Percentiles rank a stretch among this genome's conserved stretches.
These are phyloP conservation scores for Deinandra increscens DNA, from an alignment of 129 eudicot species.

Conservation along the genomic window DNA sequence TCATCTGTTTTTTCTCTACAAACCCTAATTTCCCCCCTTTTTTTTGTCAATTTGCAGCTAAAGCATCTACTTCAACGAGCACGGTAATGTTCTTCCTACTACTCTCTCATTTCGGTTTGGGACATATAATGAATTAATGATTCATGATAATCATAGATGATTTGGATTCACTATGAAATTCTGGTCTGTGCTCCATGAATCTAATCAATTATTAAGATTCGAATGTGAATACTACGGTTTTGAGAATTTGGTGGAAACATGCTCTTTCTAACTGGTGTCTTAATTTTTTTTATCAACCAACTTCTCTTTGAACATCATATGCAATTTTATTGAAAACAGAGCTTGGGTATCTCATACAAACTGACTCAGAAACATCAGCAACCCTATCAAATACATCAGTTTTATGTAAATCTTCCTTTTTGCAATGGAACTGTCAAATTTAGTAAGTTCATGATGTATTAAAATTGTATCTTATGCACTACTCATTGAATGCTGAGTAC, in stretches of 20 bases:
- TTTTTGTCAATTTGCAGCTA: constrained; percentile 24
- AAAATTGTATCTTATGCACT: constrained; percentile 1
- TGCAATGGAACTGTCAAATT: background rate
- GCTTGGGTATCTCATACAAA: background rate
- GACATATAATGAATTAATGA: background rate
- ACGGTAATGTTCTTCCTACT: constrained; percentile 16
- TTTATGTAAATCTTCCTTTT: background rate
- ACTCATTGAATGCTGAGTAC: background rate
- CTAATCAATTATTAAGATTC: background rate
- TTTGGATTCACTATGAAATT: background rate
- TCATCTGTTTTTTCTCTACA: constrained; percentile 4
- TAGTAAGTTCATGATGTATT: constrained; percentile 3
- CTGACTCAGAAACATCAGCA: background rate
- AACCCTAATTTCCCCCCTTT: constrained; percentile 33
- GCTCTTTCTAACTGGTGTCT: background rate
- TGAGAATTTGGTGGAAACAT: constrained; percentile 5
- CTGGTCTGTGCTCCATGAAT: constrained; percentile 6
- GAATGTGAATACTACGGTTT: background rate
- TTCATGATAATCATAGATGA: background rate
- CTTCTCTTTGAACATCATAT: background rate
- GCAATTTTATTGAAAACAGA: background rate
- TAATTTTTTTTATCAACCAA: background rate
- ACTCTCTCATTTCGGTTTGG: background rate
- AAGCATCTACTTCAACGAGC: constrained; percentile 36
- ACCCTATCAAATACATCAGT: background rate